phyloP scores from a whole-genome alignment of 106 monocot genomes.

The Xerophyta viscosa region DNA sequence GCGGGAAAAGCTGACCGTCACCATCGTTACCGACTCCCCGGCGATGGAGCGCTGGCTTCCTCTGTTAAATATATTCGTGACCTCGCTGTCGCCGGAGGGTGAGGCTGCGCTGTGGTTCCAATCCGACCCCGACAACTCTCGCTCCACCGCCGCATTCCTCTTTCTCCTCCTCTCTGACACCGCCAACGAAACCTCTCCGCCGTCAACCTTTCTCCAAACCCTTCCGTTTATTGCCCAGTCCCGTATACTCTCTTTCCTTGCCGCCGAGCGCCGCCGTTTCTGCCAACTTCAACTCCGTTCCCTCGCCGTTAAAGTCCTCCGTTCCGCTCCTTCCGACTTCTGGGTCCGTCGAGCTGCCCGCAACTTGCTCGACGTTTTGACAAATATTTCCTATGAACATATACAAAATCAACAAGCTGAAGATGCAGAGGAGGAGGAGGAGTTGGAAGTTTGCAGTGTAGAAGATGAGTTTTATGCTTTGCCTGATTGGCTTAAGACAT shows the following conservation, averaged over 20 bases:
- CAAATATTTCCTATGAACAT: not conserved
- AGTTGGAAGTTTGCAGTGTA: not conserved
- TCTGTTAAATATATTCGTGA: constrained; percentile 60
- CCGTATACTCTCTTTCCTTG: constrained; percentile 78
- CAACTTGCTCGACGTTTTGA: constrained; percentile 64
- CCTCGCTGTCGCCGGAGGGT: constrained; percentile 52
- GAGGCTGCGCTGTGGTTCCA: constrained; percentile 52
- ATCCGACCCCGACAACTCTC: constrained; percentile 12
- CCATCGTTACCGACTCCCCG: too few relatives aligned
- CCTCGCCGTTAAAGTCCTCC: constrained; percentile 29
- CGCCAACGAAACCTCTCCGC: constrained; percentile 1
- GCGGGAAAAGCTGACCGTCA: too few relatives aligned
- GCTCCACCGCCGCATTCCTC: constrained; percentile 1
- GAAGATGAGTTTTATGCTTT: constrained; percentile 33
- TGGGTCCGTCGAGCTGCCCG: constrained; percentile 60
- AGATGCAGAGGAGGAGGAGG: not conserved
- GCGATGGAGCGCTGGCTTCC: constrained; percentile 85
- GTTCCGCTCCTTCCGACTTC: constrained; percentile 17
- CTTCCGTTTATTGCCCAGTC: constrained; percentile 56
- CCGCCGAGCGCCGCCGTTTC: constrained; percentile 32
- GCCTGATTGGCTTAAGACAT: constrained; percentile 56
- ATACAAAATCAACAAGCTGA: not conserved
- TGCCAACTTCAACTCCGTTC: constrained; percentile 20
- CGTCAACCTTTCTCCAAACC: constrained; percentile 38
- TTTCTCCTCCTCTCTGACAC: constrained; percentile 46